Percentiles rank a stretch among this genome's conserved stretches.
Conservation (phyloP, 1,139 yeast species). For the Sugiyamaella novakii region DNA sequence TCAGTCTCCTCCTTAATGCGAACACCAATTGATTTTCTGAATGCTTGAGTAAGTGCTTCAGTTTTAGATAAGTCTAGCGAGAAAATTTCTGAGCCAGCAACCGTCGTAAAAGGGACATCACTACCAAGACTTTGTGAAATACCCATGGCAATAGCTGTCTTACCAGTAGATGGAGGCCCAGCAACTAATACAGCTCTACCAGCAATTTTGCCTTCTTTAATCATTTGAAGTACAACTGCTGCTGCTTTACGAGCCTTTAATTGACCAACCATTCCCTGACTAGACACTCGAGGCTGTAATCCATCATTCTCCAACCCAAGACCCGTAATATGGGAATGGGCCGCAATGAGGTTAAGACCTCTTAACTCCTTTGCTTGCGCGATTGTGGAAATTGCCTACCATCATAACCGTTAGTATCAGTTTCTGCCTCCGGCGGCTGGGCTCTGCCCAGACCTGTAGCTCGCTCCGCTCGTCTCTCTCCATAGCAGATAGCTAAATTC, state of each 20-base stretch:
- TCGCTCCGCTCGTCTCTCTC: not conserved
- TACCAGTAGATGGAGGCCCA: slow-evolving; percentile 99
- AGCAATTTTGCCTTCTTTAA: slow-evolving; percentile 90
- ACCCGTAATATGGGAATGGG: slow-evolving; percentile 96
- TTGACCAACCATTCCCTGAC: slow-evolving; percentile 99
- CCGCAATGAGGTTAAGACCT: slow-evolving; percentile 65
- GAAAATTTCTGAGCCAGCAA: slow-evolving; percentile 92
- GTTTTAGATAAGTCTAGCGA: slow-evolving; percentile 92
- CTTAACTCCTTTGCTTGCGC: slow-evolving; percentile 46
- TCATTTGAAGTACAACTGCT: slow-evolving; percentile 90
- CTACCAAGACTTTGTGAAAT: slow-evolving; percentile 82
- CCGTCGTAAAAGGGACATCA: slow-evolving; percentile 94
- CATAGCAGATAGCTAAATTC: no score
- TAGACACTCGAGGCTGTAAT: slow-evolving; percentile 72
- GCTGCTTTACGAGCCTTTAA: slow-evolving; percentile 93
- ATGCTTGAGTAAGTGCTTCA: slow-evolving; percentile 93
- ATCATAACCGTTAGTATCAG: not conserved
- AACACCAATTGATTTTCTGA: slow-evolving; percentile 93
- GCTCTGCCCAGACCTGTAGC: not conserved
- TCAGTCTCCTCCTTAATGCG: slow-evolving; percentile 96
- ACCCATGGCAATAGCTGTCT: slow-evolving; percentile 99
- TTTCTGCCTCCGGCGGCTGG: not conserved
- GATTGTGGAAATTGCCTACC: slow-evolving; percentile 31
- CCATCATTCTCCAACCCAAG: slow-evolving; percentile 84
- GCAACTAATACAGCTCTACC: slow-evolving; percentile 96